These are phyloP conservation scores for Astrothelium subdiscretum DNA, from an alignment of 495 filamentous ascomycete species.

Conservation along the genomic window DNA sequence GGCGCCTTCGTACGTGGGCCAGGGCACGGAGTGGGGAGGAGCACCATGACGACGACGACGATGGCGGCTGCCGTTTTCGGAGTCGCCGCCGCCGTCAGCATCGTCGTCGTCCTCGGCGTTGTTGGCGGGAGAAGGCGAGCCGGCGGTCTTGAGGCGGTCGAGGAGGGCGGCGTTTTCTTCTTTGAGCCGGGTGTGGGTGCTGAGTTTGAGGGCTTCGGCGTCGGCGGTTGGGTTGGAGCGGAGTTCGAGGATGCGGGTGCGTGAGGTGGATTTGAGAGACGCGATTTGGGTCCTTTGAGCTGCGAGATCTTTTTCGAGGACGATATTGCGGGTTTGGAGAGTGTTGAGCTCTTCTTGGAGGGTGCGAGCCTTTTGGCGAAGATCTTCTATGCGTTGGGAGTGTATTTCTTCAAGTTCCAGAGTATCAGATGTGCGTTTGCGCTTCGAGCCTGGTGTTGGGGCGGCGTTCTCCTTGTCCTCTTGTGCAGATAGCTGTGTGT, in stretches of 20 bases:
- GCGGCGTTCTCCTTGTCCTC: constrained; percentile 28
- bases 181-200: constrained; percentile 62
- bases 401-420: constrained; percentile 50
- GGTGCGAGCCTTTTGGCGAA: constrained; percentile 72
- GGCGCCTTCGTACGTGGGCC: constrained; percentile 60
- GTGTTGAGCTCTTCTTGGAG: constrained; percentile 67
- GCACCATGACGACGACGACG: constrained; percentile 10
- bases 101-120: constrained; percentile 28
- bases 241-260: constrained; percentile 76
- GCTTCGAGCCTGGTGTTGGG: constrained; percentile 31
- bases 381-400: constrained; percentile 53
- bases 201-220: constrained; percentile 66
- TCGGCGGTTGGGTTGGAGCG: constrained; percentile 82
- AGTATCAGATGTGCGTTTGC: constrained; percentile 50
- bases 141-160: constrained; percentile 52
- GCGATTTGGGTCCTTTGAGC: constrained; percentile 59
- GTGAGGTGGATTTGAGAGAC: constrained; percentile 57
- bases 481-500: constrained; percentile 55
- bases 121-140: constrained; percentile 9
- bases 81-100: constrained; percentile 28
- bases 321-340: constrained; percentile 49
- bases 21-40: constrained; percentile 50
- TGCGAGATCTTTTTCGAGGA: constrained; percentile 63
- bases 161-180: constrained; percentile 78
- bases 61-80: not conserved